Evolutionary conservation across 352 stramenopile genomes (phyloP), one percentile per base, ranked within the genome.

Genomic region (Elongisporangium senticosum): DNA sequence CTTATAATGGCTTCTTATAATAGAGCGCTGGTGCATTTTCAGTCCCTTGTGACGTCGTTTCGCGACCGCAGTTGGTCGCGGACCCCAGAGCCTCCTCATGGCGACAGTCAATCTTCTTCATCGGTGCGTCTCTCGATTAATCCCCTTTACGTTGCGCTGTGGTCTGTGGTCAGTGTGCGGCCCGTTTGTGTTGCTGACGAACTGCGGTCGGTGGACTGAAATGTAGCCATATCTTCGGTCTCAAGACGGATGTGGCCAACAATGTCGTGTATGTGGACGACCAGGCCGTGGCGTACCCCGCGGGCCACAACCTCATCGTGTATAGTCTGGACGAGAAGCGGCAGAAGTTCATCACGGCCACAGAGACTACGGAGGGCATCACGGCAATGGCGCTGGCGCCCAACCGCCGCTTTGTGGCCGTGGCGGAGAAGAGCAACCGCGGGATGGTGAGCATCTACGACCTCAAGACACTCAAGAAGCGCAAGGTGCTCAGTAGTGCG

Each of bases 311-410:
- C 56, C 63, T 97, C 15, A 77, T 96, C 47, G 70, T 97, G 47
- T 93, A 94, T 62, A 89, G 83, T 23, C 69, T 95, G 28, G 89
- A 98, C 58, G 93, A 95, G 61, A 95, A 97, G 66, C 79, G 86
- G 5, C 92, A 98, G 61, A 90, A 96, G 66, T 94, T 96, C 59
- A 89, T 95, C 59, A 66, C 83, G n/a, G 79, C 69, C 24, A 89
- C 79, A 0, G 83, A 93, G 56, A 80, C 79, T 58, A 91, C 83
- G 13, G 69, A 79, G 22, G 83, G 83, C 47, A 83, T 91, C 65
- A 87, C 83, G 8, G 69, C 79, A 2, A 66, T 86, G 4, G 78
- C 83, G 13, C 66, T 90, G 40, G 87, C 89, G 26, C 72, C 87
- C 7, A 91, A 74, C 26, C 69, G 79, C 11, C 79, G 82, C 13